Conservation (phyloP, 164 flowering plant species). For the Macadamia tetraphylla region DNA sequence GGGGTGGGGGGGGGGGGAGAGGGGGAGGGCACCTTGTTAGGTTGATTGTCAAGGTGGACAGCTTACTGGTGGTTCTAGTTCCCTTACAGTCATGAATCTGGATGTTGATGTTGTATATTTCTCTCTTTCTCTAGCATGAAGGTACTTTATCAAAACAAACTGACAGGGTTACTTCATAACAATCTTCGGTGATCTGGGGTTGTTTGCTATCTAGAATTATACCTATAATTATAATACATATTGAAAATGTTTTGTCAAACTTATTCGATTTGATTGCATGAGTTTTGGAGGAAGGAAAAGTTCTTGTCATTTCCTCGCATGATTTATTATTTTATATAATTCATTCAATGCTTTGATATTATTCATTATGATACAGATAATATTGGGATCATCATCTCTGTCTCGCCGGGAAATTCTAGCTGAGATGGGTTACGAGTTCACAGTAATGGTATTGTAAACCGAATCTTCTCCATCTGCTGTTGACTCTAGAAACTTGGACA, state of each 20-base stretch:
- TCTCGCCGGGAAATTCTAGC: conserved; percentile 64
- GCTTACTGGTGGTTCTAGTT: too few species aligned
- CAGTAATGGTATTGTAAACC: conserved; percentile 44
- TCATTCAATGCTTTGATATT: background rate
- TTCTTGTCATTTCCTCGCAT: background rate
- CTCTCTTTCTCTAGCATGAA: too few species aligned
- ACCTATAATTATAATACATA: background rate
- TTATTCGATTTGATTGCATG: background rate
- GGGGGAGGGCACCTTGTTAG: too few species aligned
- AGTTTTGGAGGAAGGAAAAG: background rate
- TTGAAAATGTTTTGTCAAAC: background rate
- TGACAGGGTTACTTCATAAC: background rate
- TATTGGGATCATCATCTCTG: conserved; percentile 78
- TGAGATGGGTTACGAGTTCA: conserved; percentile 91
- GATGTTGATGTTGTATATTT: too few species aligned
- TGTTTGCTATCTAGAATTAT: background rate
- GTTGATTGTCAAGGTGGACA: too few species aligned
- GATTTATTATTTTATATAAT: background rate
- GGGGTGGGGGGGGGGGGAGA: too few species aligned
- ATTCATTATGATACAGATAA: conserved; percentile 45
- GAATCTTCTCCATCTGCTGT: background rate
- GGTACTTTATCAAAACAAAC: background rate
- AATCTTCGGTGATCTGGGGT: background rate
- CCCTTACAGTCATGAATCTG: too few species aligned
- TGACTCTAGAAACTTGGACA: background rate